Base-by-base conservation (phyloP, 2,329 filamentous ascomycete species). In the Venturia pyrina region DNA sequence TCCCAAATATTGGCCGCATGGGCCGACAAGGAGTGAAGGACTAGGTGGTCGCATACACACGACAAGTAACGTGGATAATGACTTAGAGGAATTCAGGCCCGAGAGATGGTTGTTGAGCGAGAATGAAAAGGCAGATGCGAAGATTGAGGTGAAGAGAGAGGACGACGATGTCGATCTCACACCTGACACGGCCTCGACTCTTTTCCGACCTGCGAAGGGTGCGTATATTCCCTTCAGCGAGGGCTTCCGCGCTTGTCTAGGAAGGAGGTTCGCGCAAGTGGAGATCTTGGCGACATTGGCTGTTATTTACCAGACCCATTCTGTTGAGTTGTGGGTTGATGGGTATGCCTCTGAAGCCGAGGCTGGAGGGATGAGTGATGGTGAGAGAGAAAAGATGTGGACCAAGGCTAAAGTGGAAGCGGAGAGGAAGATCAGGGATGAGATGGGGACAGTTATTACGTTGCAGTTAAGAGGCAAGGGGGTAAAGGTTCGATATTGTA, bases 401-500 rank as follows among this genome's bases (percentile, higher is more conserved):
- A 75, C 76, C 67, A 83, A 82, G 74, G 89, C 89, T 44, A 82
- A 85, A 70, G 75, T 78, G 32, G 80, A 80, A 71, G 83, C 83
- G 37, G 76, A 82, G 67, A 73, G 78, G 63, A 79, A 83, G 64
- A 72, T 91, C 62, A 76, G 75, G 66, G 76, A 79, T 41, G 86
- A 78, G 17, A 79, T 88, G 70, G 81, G 78, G 37, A 83, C 83
- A n/a, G 75, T 90, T 66, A 81, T 93, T 67, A 92, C 90, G 67
- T 78, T 93, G 69, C 89, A 91, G 77, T 79, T 93, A 75, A 81
- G 75, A 48, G 74, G 86, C 40, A 78, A 78, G 6, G 78, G 82
- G 65, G 85, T 93, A 43, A 87, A 88, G 0, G 78, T 93, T 50
- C 78, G 89, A 68, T 75, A 93, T 69, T 87, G 90, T 11, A 85